A percentile compares a stretch with the other conserved stretches of the same genome.
Evolutionary conservation across 2,329 filamentous ascomycete genomes (phyloP).

Genomic region (Madurella fahalii): DNA sequence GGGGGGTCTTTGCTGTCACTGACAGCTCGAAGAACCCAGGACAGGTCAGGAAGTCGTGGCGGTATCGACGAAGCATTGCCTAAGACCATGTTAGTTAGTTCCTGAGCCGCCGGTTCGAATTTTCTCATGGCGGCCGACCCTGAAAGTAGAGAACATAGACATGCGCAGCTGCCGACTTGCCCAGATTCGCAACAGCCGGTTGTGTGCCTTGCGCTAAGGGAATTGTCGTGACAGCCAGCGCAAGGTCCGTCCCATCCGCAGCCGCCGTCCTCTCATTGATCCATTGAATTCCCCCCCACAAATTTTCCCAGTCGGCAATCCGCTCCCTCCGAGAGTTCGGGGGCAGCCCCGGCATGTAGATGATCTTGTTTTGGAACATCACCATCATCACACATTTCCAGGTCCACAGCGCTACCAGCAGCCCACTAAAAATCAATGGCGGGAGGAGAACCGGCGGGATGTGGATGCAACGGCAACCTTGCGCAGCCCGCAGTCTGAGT

Average conservation of each 20-base stretch:
- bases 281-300: conserved; percentile 63
- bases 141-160: conserved; percentile 57
- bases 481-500: background rate
- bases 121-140: conserved; percentile 35
- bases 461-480: conserved; percentile 28
- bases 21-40: conserved; percentile 46
- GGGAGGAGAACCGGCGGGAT: conserved; percentile 51
- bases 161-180: conserved; percentile 24
- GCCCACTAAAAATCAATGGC: conserved; percentile 61
- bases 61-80: conserved; percentile 58
- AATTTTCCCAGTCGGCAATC: conserved; percentile 58
- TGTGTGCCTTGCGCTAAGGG: conserved; percentile 18
- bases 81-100: conserved; percentile 30
- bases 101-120: background rate
- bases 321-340: conserved; percentile 65
- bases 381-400: conserved; percentile 72
- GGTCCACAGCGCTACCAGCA: conserved; percentile 61
- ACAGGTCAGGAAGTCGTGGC: conserved; percentile 53
- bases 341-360: conserved; percentile 74
- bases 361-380: conserved; percentile 74
- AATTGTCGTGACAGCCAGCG: conserved; percentile 52
- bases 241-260: conserved; percentile 62
- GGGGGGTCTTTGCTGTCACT: conserved; percentile 32
- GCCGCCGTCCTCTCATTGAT: conserved; percentile 57
- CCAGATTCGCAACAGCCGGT: background rate